Conservation (phyloP, 805 yeast genomes). For the Yarrowia alimentaria region DNA sequence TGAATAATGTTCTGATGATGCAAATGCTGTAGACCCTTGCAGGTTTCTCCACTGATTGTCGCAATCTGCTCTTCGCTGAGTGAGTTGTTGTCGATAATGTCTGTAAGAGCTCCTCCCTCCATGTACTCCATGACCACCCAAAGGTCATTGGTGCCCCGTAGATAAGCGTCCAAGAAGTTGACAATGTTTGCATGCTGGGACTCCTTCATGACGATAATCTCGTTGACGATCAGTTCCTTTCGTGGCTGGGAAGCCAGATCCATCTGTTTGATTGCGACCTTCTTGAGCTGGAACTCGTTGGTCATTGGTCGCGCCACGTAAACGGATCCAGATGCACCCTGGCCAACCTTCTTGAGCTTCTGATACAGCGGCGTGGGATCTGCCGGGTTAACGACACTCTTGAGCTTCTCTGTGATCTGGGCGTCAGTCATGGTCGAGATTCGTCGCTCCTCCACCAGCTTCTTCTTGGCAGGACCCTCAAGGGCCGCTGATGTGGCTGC, state of each 20-base stretch:
- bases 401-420: slow-evolving; percentile 76
- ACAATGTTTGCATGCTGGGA: slow-evolving; percentile 89
- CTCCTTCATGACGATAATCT: slow-evolving; percentile 93
- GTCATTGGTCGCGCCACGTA: slow-evolving; percentile 72
- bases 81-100: slow-evolving; percentile 85
- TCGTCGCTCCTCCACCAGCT: slow-evolving; percentile 54
- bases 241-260: slow-evolving; percentile 91
- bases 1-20: slow-evolving; percentile 93
- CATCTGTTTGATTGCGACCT: slow-evolving; percentile 96
- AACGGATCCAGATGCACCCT: slow-evolving; percentile 98
- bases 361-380: slow-evolving; percentile 74
- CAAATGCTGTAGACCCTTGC: slow-evolving; percentile 85
- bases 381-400: slow-evolving; percentile 73
- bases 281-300: slow-evolving; percentile 36
- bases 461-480: slow-evolving; percentile 29
- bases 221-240: slow-evolving; percentile 91
- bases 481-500: slow-evolving; percentile 37
- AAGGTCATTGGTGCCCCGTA: slow-evolving; percentile 56
- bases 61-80: slow-evolving; percentile 88
- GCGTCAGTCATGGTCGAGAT: slow-evolving; percentile 73
- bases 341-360: slow-evolving; percentile 78
- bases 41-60: slow-evolving; percentile 83
- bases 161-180: slow-evolving; percentile 83
- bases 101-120: slow-evolving; percentile 98
- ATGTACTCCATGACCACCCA: slow-evolving; percentile 99